Conservation (phyloP, 2,329 filamentous ascomycete genomes). For the Coleophoma cylindrospora region DNA sequence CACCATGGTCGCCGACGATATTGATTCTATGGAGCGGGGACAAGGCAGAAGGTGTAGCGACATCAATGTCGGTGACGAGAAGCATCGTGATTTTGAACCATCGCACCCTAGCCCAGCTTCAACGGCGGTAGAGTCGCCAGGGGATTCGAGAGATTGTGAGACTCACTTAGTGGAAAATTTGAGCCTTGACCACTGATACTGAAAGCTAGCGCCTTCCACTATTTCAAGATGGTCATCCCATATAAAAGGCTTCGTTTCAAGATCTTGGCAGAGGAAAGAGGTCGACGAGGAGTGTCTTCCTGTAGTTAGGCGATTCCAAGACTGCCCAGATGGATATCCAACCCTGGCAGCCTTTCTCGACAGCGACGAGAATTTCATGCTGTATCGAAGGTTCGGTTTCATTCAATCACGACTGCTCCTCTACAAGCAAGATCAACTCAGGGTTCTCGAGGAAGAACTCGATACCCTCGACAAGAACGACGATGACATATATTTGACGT, state of each 20-base stretch:
- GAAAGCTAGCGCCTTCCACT: not conserved
- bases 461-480: conserved; percentile 10
- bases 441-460: conserved; percentile 13
- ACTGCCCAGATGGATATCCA: conserved; percentile 28
- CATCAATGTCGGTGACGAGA: not conserved
- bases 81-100: not conserved
- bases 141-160: not conserved
- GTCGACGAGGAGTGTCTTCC: not conserved
- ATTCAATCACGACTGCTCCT: conserved; percentile 31
- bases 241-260: not conserved
- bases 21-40: not conserved
- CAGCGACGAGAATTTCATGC: conserved; percentile 34
- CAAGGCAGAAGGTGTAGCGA: not conserved
- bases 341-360: conserved; percentile 32
- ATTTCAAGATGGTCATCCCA: not conserved
- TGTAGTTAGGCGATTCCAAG: not conserved
- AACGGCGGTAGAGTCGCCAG: not conserved
- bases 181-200: not conserved
- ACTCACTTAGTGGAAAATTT: not conserved
- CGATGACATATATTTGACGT: conserved; percentile 1
- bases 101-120: not conserved
- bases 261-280: not conserved
- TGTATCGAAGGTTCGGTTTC: conserved; percentile 36
- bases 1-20: not conserved
- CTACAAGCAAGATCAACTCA: conserved; percentile 15